These are phyloP conservation scores for Microcyclospora tardicrescens DNA, from an alignment of 2,329 filamentous ascomycete genomes.

Conservation along the genomic window DNA sequence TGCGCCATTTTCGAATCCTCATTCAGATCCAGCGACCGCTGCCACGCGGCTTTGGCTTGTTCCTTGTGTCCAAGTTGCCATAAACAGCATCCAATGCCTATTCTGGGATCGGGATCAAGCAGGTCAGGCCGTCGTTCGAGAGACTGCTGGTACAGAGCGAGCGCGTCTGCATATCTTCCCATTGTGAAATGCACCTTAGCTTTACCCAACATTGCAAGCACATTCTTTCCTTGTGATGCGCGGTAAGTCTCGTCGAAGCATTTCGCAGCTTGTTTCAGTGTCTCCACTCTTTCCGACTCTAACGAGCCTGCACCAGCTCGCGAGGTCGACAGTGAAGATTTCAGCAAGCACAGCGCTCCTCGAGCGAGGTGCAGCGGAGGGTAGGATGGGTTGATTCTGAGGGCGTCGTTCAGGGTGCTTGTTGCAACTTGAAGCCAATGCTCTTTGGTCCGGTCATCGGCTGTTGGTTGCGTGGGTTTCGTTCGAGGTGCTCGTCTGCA, in stretches of 20 bases:
- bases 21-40: constrained; percentile 69
- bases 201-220: constrained; percentile 84
- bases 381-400: constrained; percentile 81
- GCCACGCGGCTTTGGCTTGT: constrained; percentile 82
- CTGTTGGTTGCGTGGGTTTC: constrained; percentile 42
- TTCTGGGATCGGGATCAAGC: constrained; percentile 84
- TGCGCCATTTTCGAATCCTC: constrained; percentile 81
- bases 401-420: constrained; percentile 84
- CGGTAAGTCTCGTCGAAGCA: constrained; percentile 89
- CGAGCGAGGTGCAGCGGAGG: constrained; percentile 83
- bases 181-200: constrained; percentile 77
- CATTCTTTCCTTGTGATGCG: constrained; percentile 72
- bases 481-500: constrained; percentile 66
- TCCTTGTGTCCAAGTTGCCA: constrained; percentile 95
- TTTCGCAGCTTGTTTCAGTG: constrained; percentile 73
- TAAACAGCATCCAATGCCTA: constrained; percentile 92
- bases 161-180: constrained; percentile 70
- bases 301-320: constrained; percentile 36
- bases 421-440: constrained; percentile 86
- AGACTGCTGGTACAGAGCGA: constrained; percentile 77
- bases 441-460: constrained; percentile 78
- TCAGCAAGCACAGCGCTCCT: constrained; percentile 76
- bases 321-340: constrained; percentile 60
- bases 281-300: constrained; percentile 62
- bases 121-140: constrained; percentile 75